phyloP scores from a whole-genome alignment of 2,329 filamentous ascomycete species.

The Trichoderma breve region DNA sequence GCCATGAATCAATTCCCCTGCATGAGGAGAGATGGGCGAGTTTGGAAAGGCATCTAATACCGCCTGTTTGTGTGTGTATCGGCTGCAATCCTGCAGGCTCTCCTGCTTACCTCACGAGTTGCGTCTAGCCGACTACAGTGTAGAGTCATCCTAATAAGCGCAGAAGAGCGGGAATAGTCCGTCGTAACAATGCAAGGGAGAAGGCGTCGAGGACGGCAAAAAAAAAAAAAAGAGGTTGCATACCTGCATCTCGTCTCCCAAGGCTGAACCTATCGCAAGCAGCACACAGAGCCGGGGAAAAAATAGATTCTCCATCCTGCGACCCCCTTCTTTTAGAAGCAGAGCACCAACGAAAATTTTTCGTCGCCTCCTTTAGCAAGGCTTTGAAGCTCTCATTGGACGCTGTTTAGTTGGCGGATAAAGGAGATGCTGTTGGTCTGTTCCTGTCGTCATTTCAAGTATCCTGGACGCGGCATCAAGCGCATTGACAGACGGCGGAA shows the following conservation, averaged over 20 bases:
- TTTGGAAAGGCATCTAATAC: neutral
- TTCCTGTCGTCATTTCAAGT: neutral
- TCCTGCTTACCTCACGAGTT: neutral
- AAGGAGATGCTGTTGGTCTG: neutral
- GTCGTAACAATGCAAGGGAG: neutral
- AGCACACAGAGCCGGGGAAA: neutral
- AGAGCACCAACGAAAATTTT: neutral
- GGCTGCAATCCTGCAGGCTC: neutral
- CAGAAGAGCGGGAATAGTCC: neutral
- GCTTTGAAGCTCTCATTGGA: neutral
- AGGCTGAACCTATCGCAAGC: conserved; percentile 1
- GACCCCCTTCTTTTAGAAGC: neutral
- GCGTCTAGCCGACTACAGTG: neutral
- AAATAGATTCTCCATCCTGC: neutral
- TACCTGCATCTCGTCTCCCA: neutral
- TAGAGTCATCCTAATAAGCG: neutral
- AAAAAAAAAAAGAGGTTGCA: conserved; percentile 3
- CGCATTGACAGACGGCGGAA: neutral
- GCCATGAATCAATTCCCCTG: neutral
- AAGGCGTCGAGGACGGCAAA: neutral
- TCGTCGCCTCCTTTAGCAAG: conserved; percentile 4
- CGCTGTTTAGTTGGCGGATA: neutral
- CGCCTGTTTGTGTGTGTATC: neutral
- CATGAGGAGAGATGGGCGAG: neutral
- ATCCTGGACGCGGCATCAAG: neutral